Conservation (phyloP, 306 rosid genomes). For the Cicer arietinum region DNA sequence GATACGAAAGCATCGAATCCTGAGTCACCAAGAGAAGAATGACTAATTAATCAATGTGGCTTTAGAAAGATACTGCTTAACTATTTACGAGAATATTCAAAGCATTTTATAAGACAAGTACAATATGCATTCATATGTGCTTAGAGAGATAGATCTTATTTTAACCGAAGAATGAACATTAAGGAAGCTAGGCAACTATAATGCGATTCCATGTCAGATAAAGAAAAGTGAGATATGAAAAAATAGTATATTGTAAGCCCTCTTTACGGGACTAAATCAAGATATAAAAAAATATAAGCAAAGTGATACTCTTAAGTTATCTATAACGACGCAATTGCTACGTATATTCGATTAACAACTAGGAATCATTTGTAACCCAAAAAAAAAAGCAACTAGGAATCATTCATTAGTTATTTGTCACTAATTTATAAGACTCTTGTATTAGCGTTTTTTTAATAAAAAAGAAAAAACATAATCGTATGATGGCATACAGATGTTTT, state of each 20-base stretch:
- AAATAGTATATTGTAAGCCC: slow-evolving; percentile 7
- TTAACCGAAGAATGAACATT: neutral
- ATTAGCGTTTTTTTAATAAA: no score
- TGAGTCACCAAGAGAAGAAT: no score
- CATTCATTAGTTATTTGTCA: no score
- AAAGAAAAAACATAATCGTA: no score
- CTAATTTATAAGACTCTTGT: no score
- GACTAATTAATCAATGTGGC: no score
- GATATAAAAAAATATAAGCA: slow-evolving; percentile 32
- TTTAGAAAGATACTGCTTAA: no score
- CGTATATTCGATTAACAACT: slow-evolving; percentile 41
- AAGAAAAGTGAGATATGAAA: slow-evolving; percentile 34
- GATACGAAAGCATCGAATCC: no score
- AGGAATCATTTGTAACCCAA: neutral
- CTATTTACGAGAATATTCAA: slow-evolving; percentile 26
- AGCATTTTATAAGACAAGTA: neutral
- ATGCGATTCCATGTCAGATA: slow-evolving; percentile 48
- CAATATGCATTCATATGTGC: neutral
- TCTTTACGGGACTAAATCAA: slow-evolving; percentile 13
- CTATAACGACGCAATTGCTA: slow-evolving; percentile 42
- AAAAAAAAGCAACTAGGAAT: no score
- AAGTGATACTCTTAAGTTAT: slow-evolving; percentile 46
- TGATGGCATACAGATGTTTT: no score
- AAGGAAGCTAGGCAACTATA: slow-evolving; percentile 27
- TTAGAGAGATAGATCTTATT: no score